A percentile compares a stretch with the other conserved stretches of the same genome.
These are phyloP conservation scores for Cucumis melo DNA, from an alignment of 306 rosid species.

Conservation along the genomic window DNA sequence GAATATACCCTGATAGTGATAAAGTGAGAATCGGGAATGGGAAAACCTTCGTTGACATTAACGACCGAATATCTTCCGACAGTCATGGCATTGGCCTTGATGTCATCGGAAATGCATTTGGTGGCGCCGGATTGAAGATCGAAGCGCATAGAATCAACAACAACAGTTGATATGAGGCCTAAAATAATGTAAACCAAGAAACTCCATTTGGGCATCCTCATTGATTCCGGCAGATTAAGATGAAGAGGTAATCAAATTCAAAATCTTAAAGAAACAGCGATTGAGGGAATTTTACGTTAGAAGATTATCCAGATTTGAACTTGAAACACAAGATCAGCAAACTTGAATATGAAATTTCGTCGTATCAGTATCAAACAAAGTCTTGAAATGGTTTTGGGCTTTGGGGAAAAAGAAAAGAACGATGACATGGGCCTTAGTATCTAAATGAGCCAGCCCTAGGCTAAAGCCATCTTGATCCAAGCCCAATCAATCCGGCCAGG, in stretches of 20 bases:
- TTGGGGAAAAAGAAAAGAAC: too few species aligned
- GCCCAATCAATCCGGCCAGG: too few species aligned
- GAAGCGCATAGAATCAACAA: conserved; percentile 42
- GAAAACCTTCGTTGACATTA: conserved; percentile 35
- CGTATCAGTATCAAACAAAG: too few species aligned
- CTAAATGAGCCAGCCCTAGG: too few species aligned
- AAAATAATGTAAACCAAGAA: conserved; percentile 16
- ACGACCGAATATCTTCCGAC: conserved; percentile 60
- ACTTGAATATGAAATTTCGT: too few species aligned
- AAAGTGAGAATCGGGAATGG: conserved; percentile 48
- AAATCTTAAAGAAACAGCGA: too few species aligned
- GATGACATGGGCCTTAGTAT: too few species aligned
- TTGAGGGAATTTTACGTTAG: too few species aligned
- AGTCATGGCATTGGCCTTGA: conserved; percentile 48
- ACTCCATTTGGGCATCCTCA: conserved; percentile 14
- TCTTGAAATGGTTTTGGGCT: too few species aligned
- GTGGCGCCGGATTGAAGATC: conserved; percentile 47
- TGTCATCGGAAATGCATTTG: conserved; percentile 75
- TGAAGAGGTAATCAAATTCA: background rate
- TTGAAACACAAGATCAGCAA: too few species aligned
- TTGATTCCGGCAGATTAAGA: background rate
- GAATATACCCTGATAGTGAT: conserved; percentile 46
- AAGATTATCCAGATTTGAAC: too few species aligned
- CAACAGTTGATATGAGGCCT: conserved; percentile 13
- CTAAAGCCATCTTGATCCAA: too few species aligned